Evolutionary conservation across 2,329 filamentous ascomycete species (phyloP).

Genomic region (Verticillium alfalfae): DNA sequence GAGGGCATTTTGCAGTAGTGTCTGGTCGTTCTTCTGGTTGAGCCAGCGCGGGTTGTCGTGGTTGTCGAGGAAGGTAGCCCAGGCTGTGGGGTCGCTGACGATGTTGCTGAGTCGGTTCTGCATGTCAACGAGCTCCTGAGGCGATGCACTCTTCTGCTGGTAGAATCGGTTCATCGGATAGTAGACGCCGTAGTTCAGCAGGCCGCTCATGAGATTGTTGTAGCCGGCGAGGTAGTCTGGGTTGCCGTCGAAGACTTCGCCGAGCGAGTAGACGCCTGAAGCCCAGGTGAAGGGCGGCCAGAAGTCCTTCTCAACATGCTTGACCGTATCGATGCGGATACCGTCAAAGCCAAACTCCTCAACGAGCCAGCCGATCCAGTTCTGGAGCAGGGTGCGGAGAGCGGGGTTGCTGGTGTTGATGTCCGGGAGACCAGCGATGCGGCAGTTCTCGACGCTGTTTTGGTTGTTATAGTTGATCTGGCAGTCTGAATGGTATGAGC

Average conservation of each 20-base stretch:
- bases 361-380: conserved; percentile 56
- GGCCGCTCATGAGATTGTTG: conserved; percentile 46
- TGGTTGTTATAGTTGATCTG: conserved; percentile 49
- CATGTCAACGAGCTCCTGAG: conserved; percentile 32
- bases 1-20: conserved; percentile 55
- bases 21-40: conserved; percentile 42
- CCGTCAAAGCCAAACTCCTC: conserved; percentile 57
- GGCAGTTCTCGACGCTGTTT: conserved; percentile 42
- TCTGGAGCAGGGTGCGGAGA: conserved; percentile 44
- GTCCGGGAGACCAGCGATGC: conserved; percentile 56
- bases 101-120: conserved; percentile 24
- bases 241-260: conserved; percentile 54
- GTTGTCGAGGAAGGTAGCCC: conserved; percentile 53
- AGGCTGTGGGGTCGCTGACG: conserved; percentile 36
- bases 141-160: conserved; percentile 26
- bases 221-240: conserved; percentile 46
- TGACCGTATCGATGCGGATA: conserved; percentile 56
- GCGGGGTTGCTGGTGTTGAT: conserved; percentile 46
- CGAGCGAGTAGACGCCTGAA: conserved; percentile 53
- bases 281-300: conserved; percentile 47
- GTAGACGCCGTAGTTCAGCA: conserved; percentile 55
- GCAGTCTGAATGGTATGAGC: conserved; percentile 59
- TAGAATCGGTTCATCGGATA: conserved; percentile 34
- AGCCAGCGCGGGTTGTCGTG: conserved; percentile 53
- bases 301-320: conserved; percentile 55